phyloP scores from a whole-genome alignment of 2,329 filamentous ascomycete genomes.

The Lomentospora prolificans region DNA sequence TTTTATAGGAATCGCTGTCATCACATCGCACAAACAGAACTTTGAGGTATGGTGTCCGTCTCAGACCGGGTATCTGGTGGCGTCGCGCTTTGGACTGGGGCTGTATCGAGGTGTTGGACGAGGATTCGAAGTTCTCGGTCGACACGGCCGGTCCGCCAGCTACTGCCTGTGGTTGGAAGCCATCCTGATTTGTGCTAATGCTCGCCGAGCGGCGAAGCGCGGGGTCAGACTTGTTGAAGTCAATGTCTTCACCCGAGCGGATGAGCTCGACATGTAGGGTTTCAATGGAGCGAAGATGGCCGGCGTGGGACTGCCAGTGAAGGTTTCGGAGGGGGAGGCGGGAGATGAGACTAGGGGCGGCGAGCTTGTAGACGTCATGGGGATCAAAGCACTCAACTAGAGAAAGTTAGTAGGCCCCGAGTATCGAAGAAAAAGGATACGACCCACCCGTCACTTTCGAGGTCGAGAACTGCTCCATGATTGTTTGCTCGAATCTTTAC shows the following conservation, averaged over 20 bases:
- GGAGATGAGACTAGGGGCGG: conserved; percentile 66
- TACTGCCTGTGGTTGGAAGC: conserved; percentile 48
- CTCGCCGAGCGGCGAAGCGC: conserved; percentile 22
- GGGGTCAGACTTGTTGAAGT: conserved; percentile 29
- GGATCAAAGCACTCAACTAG: conserved; percentile 95
- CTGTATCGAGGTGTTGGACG: conserved; percentile 7
- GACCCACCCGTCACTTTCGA: conserved; percentile 65
- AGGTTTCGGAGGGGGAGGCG: conserved; percentile 82
- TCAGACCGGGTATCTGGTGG: conserved; percentile 90
- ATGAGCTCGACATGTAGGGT: conserved; percentile 84
- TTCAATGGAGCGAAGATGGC: conserved; percentile 86
- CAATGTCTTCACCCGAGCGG: conserved; percentile 36
- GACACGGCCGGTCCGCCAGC: conserved; percentile 27
- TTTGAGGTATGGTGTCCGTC: conserved; percentile 89
- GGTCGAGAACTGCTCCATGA: conserved; percentile 60
- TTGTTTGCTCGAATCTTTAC: conserved; percentile 13
- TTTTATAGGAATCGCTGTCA: conserved; percentile 90
- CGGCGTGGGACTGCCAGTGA: conserved; percentile 91
- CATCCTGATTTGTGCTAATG: conserved; percentile 38
- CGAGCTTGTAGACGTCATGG: conserved; percentile 72
- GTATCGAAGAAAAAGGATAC: neutral
- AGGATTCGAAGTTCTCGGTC: conserved; percentile 26
- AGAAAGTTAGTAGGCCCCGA: neutral
- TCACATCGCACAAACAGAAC: conserved; percentile 84
- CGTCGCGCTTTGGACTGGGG: conserved; percentile 48